A percentile compares a stretch with the other conserved stretches of the same genome.
Evolutionary conservation across 331 rosid genomes (phyloP).

Genomic region (Saraca asoca): DNA sequence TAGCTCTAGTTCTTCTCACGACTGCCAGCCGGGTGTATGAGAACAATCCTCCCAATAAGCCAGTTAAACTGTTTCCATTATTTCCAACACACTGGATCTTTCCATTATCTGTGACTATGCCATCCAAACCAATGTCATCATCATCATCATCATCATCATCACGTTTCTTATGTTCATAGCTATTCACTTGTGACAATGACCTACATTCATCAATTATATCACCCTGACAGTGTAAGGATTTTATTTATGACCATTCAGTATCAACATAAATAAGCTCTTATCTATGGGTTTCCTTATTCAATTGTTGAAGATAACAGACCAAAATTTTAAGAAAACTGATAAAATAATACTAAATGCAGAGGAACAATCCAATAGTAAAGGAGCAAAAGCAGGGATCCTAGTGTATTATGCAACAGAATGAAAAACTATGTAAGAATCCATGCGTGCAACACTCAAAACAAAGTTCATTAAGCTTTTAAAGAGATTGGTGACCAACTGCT

Average conservation of each 20-base stretch:
- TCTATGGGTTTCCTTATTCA: not conserved
- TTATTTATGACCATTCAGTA: slow-evolving; percentile 11
- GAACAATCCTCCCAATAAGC: slow-evolving; percentile 55
- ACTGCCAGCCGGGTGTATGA: slow-evolving; percentile 43
- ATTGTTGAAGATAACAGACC: slow-evolving; percentile 1
- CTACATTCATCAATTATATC: slow-evolving; percentile 46
- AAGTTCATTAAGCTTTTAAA: slow-evolving; percentile 3
- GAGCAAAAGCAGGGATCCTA: slow-evolving; percentile 14
- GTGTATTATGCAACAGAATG: not conserved
- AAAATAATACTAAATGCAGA: not conserved
- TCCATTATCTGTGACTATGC: slow-evolving; percentile 56
- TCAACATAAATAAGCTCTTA: slow-evolving; percentile 23
- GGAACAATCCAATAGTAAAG: slow-evolving; percentile 5
- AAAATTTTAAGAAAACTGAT: not conserved
- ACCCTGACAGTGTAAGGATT: slow-evolving; percentile 26
- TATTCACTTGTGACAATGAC: slow-evolving; percentile 38
- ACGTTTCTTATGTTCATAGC: slow-evolving; percentile 34
- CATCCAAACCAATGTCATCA: slow-evolving; percentile 35
- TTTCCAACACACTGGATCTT: slow-evolving; percentile 36
- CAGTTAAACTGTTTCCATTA: slow-evolving; percentile 37
- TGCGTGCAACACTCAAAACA: not conserved
- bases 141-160: slow-evolving; percentile 18
- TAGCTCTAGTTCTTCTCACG: slow-evolving; percentile 38
- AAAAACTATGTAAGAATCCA: slow-evolving; percentile 6
- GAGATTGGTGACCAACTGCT: not conserved